phyloP scores from a whole-genome alignment of 768 basidiomycete species.

The Pleurotus pulmonarius region DNA sequence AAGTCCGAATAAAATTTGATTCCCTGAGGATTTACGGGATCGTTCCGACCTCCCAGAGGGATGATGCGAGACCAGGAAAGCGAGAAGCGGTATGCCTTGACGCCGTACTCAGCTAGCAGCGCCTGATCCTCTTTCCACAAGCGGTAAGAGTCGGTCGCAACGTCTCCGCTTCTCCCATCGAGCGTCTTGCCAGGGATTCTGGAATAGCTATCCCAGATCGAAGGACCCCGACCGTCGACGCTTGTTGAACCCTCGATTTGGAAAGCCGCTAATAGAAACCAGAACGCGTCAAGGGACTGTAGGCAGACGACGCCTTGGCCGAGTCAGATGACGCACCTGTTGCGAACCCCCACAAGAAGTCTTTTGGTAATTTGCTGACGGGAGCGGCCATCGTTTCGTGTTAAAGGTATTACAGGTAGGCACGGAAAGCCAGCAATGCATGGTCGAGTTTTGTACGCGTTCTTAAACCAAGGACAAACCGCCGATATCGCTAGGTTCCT shows the following conservation, averaged over 20 bases:
- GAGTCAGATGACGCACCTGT: conserved; percentile 43
- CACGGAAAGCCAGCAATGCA: conserved; percentile 26
- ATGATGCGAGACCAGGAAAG: conserved; percentile 76
- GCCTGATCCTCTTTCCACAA: conserved; percentile 66
- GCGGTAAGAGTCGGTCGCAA: conserved; percentile 69
- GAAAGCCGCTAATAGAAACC: conserved; percentile 46
- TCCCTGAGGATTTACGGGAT: conserved; percentile 68
- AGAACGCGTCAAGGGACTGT: neutral
- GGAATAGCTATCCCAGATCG: conserved; percentile 75
- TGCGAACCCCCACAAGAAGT: conserved; percentile 71
- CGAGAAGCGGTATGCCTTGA: conserved; percentile 74
- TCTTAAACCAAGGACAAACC: conserved; percentile 38
- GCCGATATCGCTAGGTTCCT: conserved; percentile 40
- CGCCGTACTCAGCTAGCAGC: conserved; percentile 59
- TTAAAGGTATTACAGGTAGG: conserved; percentile 16
- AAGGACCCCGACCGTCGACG: conserved; percentile 59
- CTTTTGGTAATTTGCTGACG: conserved; percentile 43
- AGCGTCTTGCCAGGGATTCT: conserved; percentile 62
- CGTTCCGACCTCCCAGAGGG: conserved; percentile 67
- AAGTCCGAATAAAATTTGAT: conserved; percentile 68
- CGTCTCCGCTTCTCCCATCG: conserved; percentile 65
- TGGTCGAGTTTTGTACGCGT: conserved; percentile 18
- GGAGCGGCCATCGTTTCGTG: conserved; percentile 26
- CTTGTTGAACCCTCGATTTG: conserved; percentile 71
- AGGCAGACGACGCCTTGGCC: conserved; percentile 1